phyloP scores from a whole-genome alignment of 2,329 filamentous ascomycete species.

The Nemania bipapillata region DNA sequence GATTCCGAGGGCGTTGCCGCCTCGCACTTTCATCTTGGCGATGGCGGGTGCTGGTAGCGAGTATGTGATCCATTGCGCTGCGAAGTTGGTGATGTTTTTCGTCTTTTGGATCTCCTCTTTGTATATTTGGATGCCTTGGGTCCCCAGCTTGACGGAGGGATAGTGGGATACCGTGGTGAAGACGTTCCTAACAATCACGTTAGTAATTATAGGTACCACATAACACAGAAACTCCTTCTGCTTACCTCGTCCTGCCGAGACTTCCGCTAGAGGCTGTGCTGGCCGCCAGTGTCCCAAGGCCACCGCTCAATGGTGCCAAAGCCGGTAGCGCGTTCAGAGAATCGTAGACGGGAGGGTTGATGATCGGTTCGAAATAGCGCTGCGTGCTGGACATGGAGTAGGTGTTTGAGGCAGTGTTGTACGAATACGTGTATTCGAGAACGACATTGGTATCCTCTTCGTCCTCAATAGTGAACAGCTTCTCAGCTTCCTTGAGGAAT shows the following conservation, averaged over 20 bases:
- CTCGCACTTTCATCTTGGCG: constrained; percentile 14
- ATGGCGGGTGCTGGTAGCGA: constrained; percentile 9
- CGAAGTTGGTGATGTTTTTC: neutral
- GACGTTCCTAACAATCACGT: neutral
- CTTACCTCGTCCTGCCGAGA: neutral
- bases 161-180: constrained; percentile 12
- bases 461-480: constrained; percentile 19
- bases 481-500: constrained; percentile 26
- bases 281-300: neutral
- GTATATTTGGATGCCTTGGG: constrained; percentile 4
- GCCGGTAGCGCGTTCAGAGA: constrained; percentile 1
- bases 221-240: neutral
- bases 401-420: neutral
- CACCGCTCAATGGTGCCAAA: neutral
- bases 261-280: neutral
- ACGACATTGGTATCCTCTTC: constrained; percentile 8
- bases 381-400: constrained; percentile 24
- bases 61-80: constrained; percentile 14
- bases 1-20: constrained; percentile 20
- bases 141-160: constrained; percentile 19
- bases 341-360: constrained; percentile 13
- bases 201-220: neutral
- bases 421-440: constrained; percentile 22
- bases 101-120: constrained; percentile 3
- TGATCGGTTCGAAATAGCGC: constrained; percentile 18